These are phyloP conservation scores for Auriculariales sp. DNA, from an alignment of 768 basidiomycete species.

Conservation along the genomic window DNA sequence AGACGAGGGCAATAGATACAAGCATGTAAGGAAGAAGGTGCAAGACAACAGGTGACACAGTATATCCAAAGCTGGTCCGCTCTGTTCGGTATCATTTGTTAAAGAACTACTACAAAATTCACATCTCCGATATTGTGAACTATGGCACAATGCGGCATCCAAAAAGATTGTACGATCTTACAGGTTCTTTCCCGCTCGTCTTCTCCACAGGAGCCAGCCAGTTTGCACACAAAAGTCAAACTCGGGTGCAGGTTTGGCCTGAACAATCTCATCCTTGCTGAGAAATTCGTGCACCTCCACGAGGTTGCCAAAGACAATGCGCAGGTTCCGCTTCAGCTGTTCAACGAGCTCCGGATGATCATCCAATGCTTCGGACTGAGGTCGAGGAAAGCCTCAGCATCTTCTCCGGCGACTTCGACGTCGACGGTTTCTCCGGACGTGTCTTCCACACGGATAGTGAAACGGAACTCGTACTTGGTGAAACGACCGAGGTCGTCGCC, in stretches of 20 bases:
- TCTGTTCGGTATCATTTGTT: too few species aligned
- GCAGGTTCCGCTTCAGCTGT: conserved; percentile 26
- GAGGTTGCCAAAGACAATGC: conserved; percentile 34
- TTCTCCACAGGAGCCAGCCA: too few species aligned
- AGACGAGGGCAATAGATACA: too few species aligned
- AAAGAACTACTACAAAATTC: too few species aligned
- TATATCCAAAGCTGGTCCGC: too few species aligned
- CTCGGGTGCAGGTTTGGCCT: not conserved
- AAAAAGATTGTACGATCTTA: not conserved
- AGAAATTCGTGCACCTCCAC: conserved; percentile 21
- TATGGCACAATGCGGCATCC: not conserved
- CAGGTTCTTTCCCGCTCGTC: not conserved
- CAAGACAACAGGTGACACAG: too few species aligned
- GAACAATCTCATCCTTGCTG: not conserved
- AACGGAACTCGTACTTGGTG: conserved; percentile 30
- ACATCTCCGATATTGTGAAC: too few species aligned
- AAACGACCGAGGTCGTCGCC: conserved; percentile 37
- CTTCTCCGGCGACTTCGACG: conserved; percentile 36
- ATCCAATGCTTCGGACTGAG: conserved; percentile 25
- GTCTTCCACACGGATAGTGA: conserved; percentile 40
- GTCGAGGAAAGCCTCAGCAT: conserved; percentile 10
- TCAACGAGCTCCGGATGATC: conserved; percentile 23
- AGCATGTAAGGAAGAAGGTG: too few species aligned
- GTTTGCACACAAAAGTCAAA: not conserved
- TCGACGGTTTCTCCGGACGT: conserved; percentile 25